Base-by-base conservation (phyloP, 116 monocot species). In the Phalaenopsis hybrid region DNA sequence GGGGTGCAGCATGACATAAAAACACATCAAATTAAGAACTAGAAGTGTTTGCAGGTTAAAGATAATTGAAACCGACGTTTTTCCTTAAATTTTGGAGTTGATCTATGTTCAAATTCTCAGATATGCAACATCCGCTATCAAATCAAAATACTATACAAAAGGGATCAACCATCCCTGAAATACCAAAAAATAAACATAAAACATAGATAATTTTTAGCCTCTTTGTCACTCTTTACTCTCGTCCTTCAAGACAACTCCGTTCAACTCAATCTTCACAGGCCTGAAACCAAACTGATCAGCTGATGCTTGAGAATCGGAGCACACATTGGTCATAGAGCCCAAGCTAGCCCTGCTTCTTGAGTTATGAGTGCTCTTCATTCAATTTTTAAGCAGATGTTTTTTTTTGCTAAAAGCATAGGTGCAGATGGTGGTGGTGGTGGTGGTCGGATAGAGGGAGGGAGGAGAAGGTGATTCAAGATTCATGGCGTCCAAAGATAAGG, bases 381-480 rank as follows among this genome's bases (percentile, higher is more conserved):
- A 96, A 8, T 84, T 86, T 78, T 94, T 59, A 18, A 96, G 91
- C 15, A 94, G 44, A 96, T 96, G 86, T 96, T 96, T 78, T 94
- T 28, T 94, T 4, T 92, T 84, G 88, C 88, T 94, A 0, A 89
- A 91, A 0, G 96, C 94, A 43, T 96, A 92, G 17, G 81, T 68
- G 13, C 25, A 50, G 25, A 31, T 31, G 31, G 31, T 31, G 31
- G 31, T 31, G 31, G 31, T 31, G 31, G 77, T 11, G 51, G 50
- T 77, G 18, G 77, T 4, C 77, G 51, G 51, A 4, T n/a, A 16
- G 45, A 20, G 6, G 20, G 21, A 9, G 46, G 75, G 75, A 18
- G 44, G 44, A 2, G 75, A 8, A 11, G n/a, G 57, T 25, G 0
- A 63, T 34, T 44, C 61, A 5, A 79, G 75, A 77, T 85, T 76